phyloP scores from a whole-genome alignment of 2,329 filamentous ascomycete genomes.

The Beauveria bassiana region DNA sequence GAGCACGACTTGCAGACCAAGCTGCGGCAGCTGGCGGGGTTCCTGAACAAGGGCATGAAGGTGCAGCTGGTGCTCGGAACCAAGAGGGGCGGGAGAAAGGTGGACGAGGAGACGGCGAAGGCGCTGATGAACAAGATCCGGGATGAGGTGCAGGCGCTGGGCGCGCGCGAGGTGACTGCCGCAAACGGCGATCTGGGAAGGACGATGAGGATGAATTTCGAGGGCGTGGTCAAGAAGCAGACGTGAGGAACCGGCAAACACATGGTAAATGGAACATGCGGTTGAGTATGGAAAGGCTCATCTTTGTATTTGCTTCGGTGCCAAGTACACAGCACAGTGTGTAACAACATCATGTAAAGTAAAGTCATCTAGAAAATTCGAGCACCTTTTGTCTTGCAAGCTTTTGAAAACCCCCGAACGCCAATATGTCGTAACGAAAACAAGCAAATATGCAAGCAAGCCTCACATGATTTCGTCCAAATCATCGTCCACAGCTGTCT shows the following conservation, averaged over 20 bases:
- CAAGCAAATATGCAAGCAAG: neutral
- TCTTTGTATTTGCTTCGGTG: neutral
- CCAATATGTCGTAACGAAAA: neutral
- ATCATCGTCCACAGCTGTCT: constrained; percentile 20
- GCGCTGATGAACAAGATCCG: constrained; percentile 41
- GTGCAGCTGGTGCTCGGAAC: constrained; percentile 66
- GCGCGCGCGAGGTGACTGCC: constrained; percentile 36
- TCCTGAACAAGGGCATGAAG: constrained; percentile 64
- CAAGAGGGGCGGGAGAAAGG: constrained; percentile 54
- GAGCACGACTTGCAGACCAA: constrained; percentile 66
- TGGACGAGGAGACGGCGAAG: constrained; percentile 53
- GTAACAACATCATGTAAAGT: neutral
- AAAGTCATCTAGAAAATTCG: neutral
- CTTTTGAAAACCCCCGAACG: neutral
- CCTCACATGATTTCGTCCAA: constrained; percentile 27
- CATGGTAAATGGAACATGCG: neutral
- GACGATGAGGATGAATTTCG: constrained; percentile 36
- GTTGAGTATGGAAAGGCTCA: too few relatives aligned
- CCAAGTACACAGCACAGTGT: neutral
- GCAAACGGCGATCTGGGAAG: constrained; percentile 37
- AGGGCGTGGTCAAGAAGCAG: constrained; percentile 22
- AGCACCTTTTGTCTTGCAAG: neutral
- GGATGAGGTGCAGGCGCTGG: constrained; percentile 26
- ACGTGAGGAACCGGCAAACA: neutral
- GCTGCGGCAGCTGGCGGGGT: constrained; percentile 57